Evolutionary conservation across 345 rosid species (phyloP).

Genomic region (Eutrema heterophyllum): DNA sequence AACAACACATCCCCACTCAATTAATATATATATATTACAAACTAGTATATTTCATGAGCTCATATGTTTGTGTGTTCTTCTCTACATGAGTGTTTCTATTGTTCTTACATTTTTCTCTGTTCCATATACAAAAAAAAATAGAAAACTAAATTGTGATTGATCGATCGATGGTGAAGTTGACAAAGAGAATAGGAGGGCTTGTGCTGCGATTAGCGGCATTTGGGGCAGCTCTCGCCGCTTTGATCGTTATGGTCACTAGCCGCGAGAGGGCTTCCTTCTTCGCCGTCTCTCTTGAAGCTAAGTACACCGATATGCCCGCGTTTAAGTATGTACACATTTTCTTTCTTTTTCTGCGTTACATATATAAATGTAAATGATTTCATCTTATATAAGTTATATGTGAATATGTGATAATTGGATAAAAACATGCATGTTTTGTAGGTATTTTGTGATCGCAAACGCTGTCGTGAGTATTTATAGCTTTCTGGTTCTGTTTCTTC

Average conservation of each 20-base stretch:
- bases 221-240: constrained; percentile 51
- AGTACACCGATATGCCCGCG: constrained; percentile 56
- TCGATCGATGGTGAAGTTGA: constrained; percentile 28
- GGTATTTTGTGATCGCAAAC: constrained; percentile 77
- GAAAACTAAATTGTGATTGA: background rate
- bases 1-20: constrained; percentile 25
- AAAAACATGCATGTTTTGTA: constrained; percentile 6
- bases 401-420: background rate
- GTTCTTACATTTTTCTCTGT: background rate
- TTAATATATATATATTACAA: background rate
- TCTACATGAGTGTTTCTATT: background rate
- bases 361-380: background rate
- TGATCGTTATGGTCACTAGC: constrained; percentile 74
- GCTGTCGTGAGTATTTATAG: constrained; percentile 54
- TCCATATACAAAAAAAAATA: background rate
- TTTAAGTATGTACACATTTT: constrained; percentile 45
- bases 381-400: background rate
- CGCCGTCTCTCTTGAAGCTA: constrained; percentile 50
- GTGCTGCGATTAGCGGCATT: constrained; percentile 57
- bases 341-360: background rate
- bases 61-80: constrained; percentile 4
- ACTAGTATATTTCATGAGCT: background rate
- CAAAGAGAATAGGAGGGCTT: constrained; percentile 41
- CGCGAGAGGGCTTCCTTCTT: constrained; percentile 44
- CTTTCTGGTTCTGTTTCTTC: constrained; percentile 61